Conservation (phyloP, 2,329 filamentous ascomycete species). For the Domatiomyces catenatus region DNA sequence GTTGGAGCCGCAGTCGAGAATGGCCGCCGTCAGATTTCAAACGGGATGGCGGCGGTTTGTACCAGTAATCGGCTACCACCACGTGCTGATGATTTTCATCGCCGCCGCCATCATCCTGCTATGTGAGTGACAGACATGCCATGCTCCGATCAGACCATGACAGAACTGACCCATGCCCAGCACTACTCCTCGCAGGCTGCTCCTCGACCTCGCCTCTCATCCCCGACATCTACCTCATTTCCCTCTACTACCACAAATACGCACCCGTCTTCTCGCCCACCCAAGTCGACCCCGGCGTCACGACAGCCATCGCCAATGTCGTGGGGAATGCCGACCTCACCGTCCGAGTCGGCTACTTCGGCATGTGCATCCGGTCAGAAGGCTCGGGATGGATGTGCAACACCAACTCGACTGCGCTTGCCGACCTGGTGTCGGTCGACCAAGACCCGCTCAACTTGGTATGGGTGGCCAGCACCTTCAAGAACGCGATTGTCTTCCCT, state of each 20-base stretch:
- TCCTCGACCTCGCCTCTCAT: slow-evolving; percentile 93
- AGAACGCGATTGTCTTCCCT: slow-evolving; percentile 95
- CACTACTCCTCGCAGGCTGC: slow-evolving; percentile 83
- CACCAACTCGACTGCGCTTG: slow-evolving; percentile 88
- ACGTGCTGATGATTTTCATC: slow-evolving; percentile 96
- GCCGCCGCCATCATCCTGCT: slow-evolving; percentile 84
- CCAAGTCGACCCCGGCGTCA: slow-evolving; percentile 80
- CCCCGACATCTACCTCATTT: slow-evolving; percentile 90
- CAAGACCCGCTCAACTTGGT: slow-evolving; percentile 94
- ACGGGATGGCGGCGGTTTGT: slow-evolving; percentile 34
- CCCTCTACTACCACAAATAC: slow-evolving; percentile 89
- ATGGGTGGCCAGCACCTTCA: slow-evolving; percentile 93
- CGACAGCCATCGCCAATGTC: slow-evolving; percentile 75
- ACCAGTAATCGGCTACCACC: slow-evolving; percentile 52
- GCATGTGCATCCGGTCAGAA: slow-evolving; percentile 87
- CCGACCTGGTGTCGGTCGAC: slow-evolving; percentile 74
- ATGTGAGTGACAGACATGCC: slow-evolving; percentile 47
- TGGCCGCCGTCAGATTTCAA: slow-evolving; percentile 19
- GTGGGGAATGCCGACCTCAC: slow-evolving; percentile 71
- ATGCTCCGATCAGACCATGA: slow-evolving; percentile 12
- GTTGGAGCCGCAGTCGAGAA: background rate
- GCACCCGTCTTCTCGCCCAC: slow-evolving; percentile 65
- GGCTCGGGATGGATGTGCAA: slow-evolving; percentile 86
- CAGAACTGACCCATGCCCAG: slow-evolving; percentile 32
- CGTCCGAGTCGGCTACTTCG: slow-evolving; percentile 92